Conservation (phyloP, 208 protist genomes). For the Wallacemonas collosoma region DNA sequence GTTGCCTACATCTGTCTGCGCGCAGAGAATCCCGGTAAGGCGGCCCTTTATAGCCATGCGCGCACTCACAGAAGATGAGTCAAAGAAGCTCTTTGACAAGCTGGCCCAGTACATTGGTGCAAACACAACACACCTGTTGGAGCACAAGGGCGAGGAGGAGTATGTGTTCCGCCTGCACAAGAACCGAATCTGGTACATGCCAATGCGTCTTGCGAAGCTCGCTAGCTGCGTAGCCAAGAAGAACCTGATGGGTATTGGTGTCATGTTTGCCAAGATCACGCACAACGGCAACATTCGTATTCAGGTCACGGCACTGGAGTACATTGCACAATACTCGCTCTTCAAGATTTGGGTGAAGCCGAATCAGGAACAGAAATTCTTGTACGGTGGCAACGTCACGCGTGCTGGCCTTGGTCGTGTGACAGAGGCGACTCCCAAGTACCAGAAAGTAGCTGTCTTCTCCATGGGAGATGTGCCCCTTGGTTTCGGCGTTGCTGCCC, state of each 20-base stretch:
- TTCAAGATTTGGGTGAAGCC: constrained; percentile 99
- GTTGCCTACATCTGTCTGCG: background rate
- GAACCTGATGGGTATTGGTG: constrained; percentile 91
- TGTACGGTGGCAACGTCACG: constrained; percentile 99
- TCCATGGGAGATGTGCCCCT: constrained; percentile 97
- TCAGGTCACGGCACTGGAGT: constrained; percentile 89
- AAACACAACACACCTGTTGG: constrained; percentile 86
- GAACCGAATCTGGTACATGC: constrained; percentile 93
- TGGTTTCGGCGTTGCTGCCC: constrained; percentile 97
- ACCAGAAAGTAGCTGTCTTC: constrained; percentile 97
- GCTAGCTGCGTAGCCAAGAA: constrained; percentile 86
- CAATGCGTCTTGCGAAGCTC: constrained; percentile 75
- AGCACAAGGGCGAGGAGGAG: constrained; percentile 79
- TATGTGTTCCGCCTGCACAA: constrained; percentile 93
- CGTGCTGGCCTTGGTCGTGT: constrained; percentile 98
- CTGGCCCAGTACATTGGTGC: constrained; percentile 91
- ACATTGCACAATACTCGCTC: constrained; percentile 91
- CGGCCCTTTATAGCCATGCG: constrained; percentile 50
- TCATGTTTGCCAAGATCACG: constrained; percentile 90
- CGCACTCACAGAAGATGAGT: constrained; percentile 82
- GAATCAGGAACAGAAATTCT: constrained; percentile 98
- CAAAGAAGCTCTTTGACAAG: constrained; percentile 92
- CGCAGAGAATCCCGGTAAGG: background rate
- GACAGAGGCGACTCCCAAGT: constrained; percentile 97
- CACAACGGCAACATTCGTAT: constrained; percentile 91